phyloP scores from a whole-genome alignment of 2,329 filamentous ascomycete genomes.

The Ophiostoma himal-ulmi region DNA sequence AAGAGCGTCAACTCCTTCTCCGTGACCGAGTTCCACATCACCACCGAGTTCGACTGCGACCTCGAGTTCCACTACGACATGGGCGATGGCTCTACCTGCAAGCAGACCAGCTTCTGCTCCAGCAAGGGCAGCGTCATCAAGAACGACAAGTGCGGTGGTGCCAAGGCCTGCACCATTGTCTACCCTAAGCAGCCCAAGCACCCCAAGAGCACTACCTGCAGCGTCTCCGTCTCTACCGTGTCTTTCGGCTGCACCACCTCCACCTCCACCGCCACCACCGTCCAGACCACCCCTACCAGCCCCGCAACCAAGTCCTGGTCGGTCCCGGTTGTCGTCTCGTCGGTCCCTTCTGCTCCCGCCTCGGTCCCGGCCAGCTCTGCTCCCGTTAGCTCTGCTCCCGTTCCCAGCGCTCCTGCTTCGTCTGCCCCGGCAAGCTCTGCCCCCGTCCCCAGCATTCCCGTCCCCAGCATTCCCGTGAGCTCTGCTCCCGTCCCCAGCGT shows the following conservation, averaged over 20 bases:
- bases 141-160: conserved; percentile 91
- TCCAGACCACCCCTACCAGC: conserved; percentile 1
- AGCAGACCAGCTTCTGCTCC: conserved; percentile 65
- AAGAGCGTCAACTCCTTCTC: conserved; percentile 59
- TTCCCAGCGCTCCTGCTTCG: not conserved
- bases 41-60: conserved; percentile 67
- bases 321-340: not conserved
- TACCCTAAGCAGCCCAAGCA: conserved; percentile 55
- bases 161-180: conserved; percentile 70
- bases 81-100: conserved; percentile 76
- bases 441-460: not conserved
- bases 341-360: not conserved
- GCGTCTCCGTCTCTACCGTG: conserved; percentile 67
- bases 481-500: not conserved
- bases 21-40: conserved; percentile 66
- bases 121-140: conserved; percentile 61
- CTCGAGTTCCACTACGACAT: conserved; percentile 84
- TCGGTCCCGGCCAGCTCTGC: not conserved
- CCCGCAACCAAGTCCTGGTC: not conserved
- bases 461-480: not conserved
- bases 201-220: conserved; percentile 52
- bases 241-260: conserved; percentile 60
- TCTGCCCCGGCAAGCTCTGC: not conserved
- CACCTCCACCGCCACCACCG: conserved; percentile 15
- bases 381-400: not conserved